A percentile compares a stretch with the other conserved stretches of the same genome.
These are phyloP conservation scores for Trametes villosa DNA, from an alignment of 768 basidiomycete species.

Conservation along the genomic window DNA sequence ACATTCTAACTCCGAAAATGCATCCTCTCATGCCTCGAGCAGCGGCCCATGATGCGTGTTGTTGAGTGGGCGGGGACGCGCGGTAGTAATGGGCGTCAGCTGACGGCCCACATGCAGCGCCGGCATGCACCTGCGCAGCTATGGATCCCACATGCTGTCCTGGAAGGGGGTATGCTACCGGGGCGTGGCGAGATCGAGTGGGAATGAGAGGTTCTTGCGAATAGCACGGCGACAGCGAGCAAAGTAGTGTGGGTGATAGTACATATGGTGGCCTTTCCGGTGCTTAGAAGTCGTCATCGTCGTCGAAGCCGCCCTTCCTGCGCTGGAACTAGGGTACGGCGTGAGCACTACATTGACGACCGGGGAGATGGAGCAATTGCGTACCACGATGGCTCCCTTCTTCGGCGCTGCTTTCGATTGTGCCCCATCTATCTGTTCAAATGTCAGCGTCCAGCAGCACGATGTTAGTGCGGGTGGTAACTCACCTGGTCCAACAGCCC, in stretches of 20 bases:
- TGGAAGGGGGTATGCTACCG: background rate
- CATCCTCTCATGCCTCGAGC: slow-evolving; percentile 9
- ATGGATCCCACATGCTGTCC: background rate
- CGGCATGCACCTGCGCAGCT: slow-evolving; percentile 4
- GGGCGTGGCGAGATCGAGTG: background rate
- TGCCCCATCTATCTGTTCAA: slow-evolving; percentile 48
- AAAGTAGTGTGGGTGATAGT: slow-evolving; percentile 7
- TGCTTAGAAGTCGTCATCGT: slow-evolving; percentile 37
- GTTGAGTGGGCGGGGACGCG: background rate
- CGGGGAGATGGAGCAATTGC: slow-evolving; percentile 15
- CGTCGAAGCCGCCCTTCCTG: slow-evolving; percentile 40
- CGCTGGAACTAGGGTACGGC: slow-evolving; percentile 35
- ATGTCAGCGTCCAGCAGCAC: background rate
- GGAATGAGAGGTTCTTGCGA: background rate
- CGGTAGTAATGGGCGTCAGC: slow-evolving; percentile 1
- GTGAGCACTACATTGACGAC: background rate
- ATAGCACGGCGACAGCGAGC: slow-evolving; percentile 5
- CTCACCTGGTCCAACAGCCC: slow-evolving; percentile 83
- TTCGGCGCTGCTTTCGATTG: slow-evolving; percentile 39
- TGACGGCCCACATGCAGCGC: slow-evolving; percentile 7
- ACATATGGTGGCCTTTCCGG: slow-evolving; percentile 15
- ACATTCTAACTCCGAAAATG: slow-evolving; percentile 9
- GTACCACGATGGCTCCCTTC: slow-evolving; percentile 47
- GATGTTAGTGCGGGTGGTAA: background rate
- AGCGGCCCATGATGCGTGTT: slow-evolving; percentile 3